Evolutionary conservation across 495 filamentous ascomycete species (phyloP).

Genomic region (Penicillium coprophilum): DNA sequence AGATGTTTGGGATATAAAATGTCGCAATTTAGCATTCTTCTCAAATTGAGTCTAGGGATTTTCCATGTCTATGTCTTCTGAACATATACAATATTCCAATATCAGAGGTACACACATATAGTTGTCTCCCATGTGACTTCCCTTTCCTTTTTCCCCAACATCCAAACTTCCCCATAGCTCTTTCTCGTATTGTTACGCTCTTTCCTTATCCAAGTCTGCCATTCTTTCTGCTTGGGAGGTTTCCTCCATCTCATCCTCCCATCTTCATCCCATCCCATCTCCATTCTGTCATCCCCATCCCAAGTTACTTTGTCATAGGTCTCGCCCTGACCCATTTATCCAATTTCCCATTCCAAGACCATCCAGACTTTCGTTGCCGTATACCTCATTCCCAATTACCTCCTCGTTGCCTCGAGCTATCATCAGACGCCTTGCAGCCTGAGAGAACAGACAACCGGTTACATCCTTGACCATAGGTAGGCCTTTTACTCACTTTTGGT

Average conservation of each 20-base stretch:
- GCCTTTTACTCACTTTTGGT: background rate
- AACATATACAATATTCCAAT: background rate
- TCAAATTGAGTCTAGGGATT: background rate
- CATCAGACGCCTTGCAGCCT: conserved; percentile 1
- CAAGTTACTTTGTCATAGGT: background rate
- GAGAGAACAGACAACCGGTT: background rate
- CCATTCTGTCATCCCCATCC: conserved; percentile 3
- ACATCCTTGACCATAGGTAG: background rate
- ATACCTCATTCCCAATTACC: background rate
- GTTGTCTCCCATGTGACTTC: conserved; percentile 3
- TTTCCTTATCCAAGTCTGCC: conserved; percentile 6
- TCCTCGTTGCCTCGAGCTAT: background rate
- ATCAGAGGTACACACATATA: background rate
- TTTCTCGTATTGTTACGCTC: conserved; percentile 5
- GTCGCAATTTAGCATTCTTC: background rate
- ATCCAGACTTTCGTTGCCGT: conserved; percentile 2
- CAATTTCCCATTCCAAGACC: background rate
- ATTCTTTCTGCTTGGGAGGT: background rate
- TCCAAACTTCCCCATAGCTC: background rate
- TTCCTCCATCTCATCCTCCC: conserved; percentile 6
- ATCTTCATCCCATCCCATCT: conserved; percentile 30
- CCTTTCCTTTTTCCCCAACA: background rate
- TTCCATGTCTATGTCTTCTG: background rate
- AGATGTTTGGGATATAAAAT: conserved; percentile 1
- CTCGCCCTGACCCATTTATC: background rate